phyloP scores from a whole-genome alignment of 129 eudicot species.

The Centaurea solstitialis region DNA sequence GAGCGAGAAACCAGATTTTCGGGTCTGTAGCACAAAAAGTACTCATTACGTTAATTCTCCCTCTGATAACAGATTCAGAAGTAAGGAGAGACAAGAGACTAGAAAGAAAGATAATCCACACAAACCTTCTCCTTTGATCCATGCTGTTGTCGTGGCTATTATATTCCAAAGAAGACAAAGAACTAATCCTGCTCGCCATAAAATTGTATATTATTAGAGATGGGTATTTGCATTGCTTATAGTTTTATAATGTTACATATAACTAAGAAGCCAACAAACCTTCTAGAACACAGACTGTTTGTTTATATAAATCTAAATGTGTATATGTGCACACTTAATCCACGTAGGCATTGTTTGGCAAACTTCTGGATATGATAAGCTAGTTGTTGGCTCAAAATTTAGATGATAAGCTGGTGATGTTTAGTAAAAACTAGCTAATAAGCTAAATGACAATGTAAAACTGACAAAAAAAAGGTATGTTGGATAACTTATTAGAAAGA shows the following conservation, averaged over 20 bases:
- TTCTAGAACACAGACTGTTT: not conserved
- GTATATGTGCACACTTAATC: not conserved
- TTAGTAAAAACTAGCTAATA: too few species aligned
- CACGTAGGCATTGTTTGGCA: not conserved
- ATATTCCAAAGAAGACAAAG: constrained; percentile 82
- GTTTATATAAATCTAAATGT: not conserved
- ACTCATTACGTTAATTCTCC: not conserved
- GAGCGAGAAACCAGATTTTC: constrained; percentile 79
- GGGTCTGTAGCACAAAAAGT: constrained; percentile 38
- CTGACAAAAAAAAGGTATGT: not conserved
- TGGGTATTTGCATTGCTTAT: not conserved
- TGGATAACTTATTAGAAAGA: not conserved
- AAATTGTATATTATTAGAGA: constrained; percentile 10
- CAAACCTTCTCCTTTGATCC: constrained; percentile 85
- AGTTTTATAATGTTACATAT: not conserved
- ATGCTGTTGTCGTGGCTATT: constrained; percentile 84
- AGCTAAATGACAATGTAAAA: too few species aligned
- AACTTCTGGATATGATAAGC: too few species aligned
- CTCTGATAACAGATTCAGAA: not conserved
- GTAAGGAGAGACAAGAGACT: not conserved
- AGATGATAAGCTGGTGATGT: not conserved
- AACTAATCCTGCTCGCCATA: constrained; percentile 56
- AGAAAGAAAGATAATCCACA: not conserved
- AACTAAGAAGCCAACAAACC: not conserved
- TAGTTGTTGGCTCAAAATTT: too few species aligned